Conservation (phyloP, 2,329 filamentous ascomycete genomes). For the Pezicula neosporulosa region DNA sequence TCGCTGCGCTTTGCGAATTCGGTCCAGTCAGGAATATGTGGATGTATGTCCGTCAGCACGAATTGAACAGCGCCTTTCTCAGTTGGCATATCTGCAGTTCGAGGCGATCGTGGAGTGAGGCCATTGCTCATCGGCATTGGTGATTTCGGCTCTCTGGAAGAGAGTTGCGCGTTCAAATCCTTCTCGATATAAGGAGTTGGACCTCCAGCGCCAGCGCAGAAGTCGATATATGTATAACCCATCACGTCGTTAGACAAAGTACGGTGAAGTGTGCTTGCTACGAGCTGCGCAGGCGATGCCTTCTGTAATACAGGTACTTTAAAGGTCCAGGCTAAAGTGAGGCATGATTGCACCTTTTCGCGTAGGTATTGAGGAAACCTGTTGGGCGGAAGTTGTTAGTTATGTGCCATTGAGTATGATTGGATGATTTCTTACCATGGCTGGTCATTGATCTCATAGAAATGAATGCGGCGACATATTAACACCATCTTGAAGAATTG, state of each 20-base stretch:
- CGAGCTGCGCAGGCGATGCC: conserved; percentile 55
- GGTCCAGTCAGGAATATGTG: conserved; percentile 59
- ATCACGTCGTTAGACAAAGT: conserved; percentile 44
- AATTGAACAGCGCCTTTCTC: conserved; percentile 44
- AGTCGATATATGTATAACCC: conserved; percentile 66
- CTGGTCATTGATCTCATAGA: conserved; percentile 67
- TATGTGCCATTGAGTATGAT: not conserved
- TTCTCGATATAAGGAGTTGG: conserved; percentile 63
- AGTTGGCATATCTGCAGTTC: conserved; percentile 6
- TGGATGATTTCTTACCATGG: conserved; percentile 46
- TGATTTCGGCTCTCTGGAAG: conserved; percentile 13
- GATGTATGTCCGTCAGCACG: conserved; percentile 63
- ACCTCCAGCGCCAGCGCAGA: conserved; percentile 72
- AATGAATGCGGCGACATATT: conserved; percentile 54
- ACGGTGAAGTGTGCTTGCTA: conserved; percentile 51
- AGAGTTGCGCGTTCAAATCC: conserved; percentile 48
- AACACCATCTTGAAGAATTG: conserved; percentile 38
- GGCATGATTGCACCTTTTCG: conserved; percentile 59
- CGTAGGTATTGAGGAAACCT: conserved; percentile 68
- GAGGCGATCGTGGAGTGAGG: conserved; percentile 20
- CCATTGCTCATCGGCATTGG: conserved; percentile 21
- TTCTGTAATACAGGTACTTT: conserved; percentile 54
- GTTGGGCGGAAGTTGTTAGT: conserved; percentile 5
- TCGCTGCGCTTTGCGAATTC: conserved; percentile 46
- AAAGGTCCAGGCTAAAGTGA: conserved; percentile 61